A percentile compares a stretch with the other conserved stretches of the same genome.
These are phyloP conservation scores for Phaeosphaeriaceae sp. DNA, from an alignment of 2,329 filamentous ascomycete species.

Conservation along the genomic window DNA sequence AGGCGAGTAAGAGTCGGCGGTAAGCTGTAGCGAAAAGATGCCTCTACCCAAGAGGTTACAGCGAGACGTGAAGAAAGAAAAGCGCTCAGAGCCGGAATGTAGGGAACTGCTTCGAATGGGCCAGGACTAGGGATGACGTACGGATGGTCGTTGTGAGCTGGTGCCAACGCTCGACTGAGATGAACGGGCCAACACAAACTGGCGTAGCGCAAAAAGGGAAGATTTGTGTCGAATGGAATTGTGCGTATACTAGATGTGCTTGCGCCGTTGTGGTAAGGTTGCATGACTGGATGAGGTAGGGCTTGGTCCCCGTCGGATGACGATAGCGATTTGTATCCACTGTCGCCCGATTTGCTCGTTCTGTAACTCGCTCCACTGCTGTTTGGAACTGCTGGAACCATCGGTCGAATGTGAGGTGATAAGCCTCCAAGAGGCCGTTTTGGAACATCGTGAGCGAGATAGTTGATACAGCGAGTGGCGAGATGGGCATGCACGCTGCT, in stretches of 20 bases:
- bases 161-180: conserved; percentile 31
- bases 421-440: conserved; percentile 31
- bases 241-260: conserved; percentile 13
- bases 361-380: conserved; percentile 26
- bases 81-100: conserved; percentile 29
- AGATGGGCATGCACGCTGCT: conserved; percentile 36
- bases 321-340: conserved; percentile 39
- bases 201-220: conserved; percentile 42
- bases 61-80: conserved; percentile 36
- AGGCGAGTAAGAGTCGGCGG: conserved; percentile 40
- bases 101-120: conserved; percentile 18
- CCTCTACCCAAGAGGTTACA: conserved; percentile 41
- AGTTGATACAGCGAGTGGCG: conserved; percentile 35
- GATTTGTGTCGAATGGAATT: conserved; percentile 29
- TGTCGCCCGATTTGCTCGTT: conserved; percentile 37
- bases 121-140: conserved; percentile 1
- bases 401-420: conserved; percentile 17
- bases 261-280: conserved; percentile 3
- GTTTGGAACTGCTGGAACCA: neutral
- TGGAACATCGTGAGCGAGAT: conserved; percentile 35
- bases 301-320: conserved; percentile 30
- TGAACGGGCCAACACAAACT: conserved; percentile 43
- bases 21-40: conserved; percentile 38
- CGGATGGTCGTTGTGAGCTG: conserved; percentile 1
- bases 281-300: conserved; percentile 2